Base-by-base conservation (phyloP, 2,329 filamentous ascomycete species). In the Alternaria viburni region DNA sequence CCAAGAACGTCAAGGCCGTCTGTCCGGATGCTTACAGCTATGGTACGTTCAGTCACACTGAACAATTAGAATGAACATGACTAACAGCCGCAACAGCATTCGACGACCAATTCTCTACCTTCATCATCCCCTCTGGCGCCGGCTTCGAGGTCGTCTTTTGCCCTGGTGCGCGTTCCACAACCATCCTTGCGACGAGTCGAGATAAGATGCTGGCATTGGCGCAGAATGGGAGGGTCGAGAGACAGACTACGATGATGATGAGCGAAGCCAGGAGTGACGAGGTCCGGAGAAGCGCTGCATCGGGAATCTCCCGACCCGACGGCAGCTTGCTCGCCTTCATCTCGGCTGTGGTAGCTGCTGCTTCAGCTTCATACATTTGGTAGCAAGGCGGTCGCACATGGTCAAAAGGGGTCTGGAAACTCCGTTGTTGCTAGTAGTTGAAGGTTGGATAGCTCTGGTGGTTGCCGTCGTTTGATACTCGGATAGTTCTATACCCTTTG, bases 1-100 rank as follows among this genome's bases (percentile, higher is more conserved):
- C 89, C 68, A 86, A 83, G 62, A 83, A 84, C 11, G 91, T 91
- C 57, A 96, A 96, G 82, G 81, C 81, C 4, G 86, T 95, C 12
- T 96, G 93, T 75, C 92, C 93, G 1, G 93, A 96, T 79, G 92
- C 92, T 3, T 96, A 96, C 81, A 93, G 90, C 73, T 96, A 87
- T 77, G 84, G 89, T 91, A 54, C n/a, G n/a, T n/a, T n/a, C n/a
- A n/a, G n/a, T n/a, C n/a, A n/a, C n/a, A n/a, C n/a, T n/a, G n/a
- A n/a, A n/a, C n/a, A n/a, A n/a, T n/a, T n/a, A n/a, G n/a, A n/a
- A n/a, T n/a, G n/a, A n/a, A n/a, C n/a, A n/a, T n/a, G n/a, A 10
- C 45, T 59, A 36, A 46, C 7, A 17, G 32, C 6, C 13, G 3
- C n/a, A 13, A 12, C 47, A 83, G 83, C 86, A n/a, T 87, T 86